Percentiles rank a stretch among this genome's conserved stretches.
Conservation (phyloP, 805 yeast genomes). For the Sugiyamaella marilandica region DNA sequence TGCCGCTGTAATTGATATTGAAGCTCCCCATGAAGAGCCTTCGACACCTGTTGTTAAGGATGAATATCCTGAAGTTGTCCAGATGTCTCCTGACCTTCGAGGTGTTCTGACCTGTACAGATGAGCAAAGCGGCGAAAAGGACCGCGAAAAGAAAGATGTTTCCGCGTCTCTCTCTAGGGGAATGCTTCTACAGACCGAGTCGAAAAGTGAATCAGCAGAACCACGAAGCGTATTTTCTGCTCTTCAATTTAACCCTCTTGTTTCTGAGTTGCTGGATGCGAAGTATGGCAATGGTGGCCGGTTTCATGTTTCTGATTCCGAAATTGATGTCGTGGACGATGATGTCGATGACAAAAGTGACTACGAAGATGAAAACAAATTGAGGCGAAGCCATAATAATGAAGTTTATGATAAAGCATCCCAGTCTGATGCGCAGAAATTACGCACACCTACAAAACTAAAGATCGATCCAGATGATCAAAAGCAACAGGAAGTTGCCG, state of each 20-base stretch:
- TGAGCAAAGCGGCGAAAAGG: neutral
- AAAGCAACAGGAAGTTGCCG: neutral
- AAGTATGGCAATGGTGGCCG: constrained; percentile 90
- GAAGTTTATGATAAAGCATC: neutral
- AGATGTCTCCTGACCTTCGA: no score
- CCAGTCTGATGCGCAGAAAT: neutral
- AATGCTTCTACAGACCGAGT: neutral
- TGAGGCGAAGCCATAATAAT: neutral
- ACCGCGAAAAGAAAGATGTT: neutral
- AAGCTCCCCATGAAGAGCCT: neutral
- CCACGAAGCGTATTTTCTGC: constrained; percentile 72
- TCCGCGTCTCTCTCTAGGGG: neutral
- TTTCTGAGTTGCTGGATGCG: constrained; percentile 70
- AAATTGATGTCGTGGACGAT: constrained; percentile 21
- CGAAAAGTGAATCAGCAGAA: neutral
- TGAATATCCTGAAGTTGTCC: no score
- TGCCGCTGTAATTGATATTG: neutral
- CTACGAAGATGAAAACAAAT: constrained; percentile 9
- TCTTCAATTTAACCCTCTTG: constrained; percentile 71
- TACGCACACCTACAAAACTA: neutral
- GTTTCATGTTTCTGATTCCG: constrained; percentile 51
- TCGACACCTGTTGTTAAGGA: neutral
- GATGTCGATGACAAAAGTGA: constrained; percentile 15
- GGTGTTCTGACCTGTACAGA: neutral
- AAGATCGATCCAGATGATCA: neutral